Percentiles rank a stretch among this genome's conserved stretches.
Conservation (phyloP, 164 flowering plant genomes). For the Magnolia sinica region DNA sequence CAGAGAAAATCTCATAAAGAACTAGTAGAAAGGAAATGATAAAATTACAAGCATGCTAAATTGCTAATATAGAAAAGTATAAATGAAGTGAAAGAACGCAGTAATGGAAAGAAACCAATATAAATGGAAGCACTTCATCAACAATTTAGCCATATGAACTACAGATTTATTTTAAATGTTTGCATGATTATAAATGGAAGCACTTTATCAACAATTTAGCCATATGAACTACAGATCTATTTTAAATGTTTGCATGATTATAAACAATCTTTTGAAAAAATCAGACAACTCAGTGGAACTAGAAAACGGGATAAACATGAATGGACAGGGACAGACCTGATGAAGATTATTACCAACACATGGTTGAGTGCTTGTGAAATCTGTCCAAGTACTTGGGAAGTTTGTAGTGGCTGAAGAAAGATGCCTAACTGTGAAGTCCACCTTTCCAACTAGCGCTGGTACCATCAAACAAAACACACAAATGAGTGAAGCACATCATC, state of each 20-base stretch:
- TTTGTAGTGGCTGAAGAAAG: conserved; percentile 60
- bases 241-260: neutral
- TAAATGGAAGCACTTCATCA: no score
- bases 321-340: conserved; percentile 43
- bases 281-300: neutral
- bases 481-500: neutral
- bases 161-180: no score
- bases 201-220: no score
- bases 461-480: conserved; percentile 12
- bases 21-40: no score
- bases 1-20: neutral
- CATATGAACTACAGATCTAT: no score
- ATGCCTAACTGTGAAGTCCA: conserved; percentile 89
- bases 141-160: no score
- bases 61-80: no score
- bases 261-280: neutral
- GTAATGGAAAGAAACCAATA: neutral
- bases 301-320: neutral
- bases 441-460: conserved; percentile 80
- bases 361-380: conserved; percentile 51
- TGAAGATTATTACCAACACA: conserved; percentile 49
- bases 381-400: conserved; percentile 57
- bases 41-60: no score
- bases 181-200: neutral
- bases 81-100: neutral